Conservation (phyloP, 805 yeast genomes). For the Kodamaea jinghongensis region DNA sequence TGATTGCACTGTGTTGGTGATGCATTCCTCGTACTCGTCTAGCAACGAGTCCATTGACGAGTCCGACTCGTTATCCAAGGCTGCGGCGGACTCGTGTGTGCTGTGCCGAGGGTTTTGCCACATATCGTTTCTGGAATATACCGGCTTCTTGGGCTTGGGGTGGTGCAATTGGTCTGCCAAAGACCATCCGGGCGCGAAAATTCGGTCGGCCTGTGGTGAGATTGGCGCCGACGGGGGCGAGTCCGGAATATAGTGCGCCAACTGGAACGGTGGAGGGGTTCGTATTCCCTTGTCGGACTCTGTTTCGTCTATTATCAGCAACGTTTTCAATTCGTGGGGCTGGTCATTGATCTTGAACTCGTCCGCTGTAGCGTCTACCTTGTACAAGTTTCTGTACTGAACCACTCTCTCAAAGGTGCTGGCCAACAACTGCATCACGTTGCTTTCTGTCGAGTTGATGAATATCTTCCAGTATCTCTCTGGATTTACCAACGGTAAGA, state of each 20-base stretch:
- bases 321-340: conserved; percentile 13
- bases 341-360: conserved; percentile 11
- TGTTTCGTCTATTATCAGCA: conserved; percentile 12
- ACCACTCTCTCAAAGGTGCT: conserved; percentile 40
- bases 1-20: conserved; percentile 30
- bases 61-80: conserved; percentile 14
- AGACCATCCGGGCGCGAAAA: conserved; percentile 11
- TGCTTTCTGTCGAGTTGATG: conserved; percentile 30
- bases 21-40: conserved; percentile 45
- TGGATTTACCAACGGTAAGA: conserved; percentile 69
- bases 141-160: conserved; percentile 26
- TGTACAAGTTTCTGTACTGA: conserved; percentile 40
- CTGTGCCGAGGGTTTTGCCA: conserved; percentile 2
- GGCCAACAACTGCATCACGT: conserved; percentile 28
- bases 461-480: conserved; percentile 68
- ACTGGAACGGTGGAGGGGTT: conserved; percentile 7
- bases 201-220: conserved; percentile 28
- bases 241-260: conserved; percentile 36
- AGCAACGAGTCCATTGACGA: conserved; percentile 40
- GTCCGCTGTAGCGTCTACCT: conserved; percentile 3
- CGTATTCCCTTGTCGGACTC: conserved; percentile 6
- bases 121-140: conserved; percentile 10
- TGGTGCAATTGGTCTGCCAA: conserved; percentile 17
- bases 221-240: conserved; percentile 45
- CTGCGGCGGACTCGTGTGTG: background rate